Percentiles rank a stretch among this genome's conserved stretches.
Conservation (phyloP, 2,329 filamentous ascomycete species). For the Aspergillus fumigatiaffinis region DNA sequence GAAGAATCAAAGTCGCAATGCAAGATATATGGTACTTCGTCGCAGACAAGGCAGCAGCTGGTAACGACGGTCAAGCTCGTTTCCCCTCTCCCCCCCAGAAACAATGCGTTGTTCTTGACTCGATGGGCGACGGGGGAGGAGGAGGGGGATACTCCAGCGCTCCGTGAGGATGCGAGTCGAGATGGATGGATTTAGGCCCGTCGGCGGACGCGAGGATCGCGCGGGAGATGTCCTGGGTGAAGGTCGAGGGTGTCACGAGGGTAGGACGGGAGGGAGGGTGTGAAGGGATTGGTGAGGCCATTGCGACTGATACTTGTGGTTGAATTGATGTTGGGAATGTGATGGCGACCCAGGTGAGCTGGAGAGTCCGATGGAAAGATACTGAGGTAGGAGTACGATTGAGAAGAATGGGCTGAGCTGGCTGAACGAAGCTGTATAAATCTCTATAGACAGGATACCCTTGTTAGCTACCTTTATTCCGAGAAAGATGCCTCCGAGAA, state of each 20-base stretch:
- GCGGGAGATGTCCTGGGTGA: conserved; percentile 37
- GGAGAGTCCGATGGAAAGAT: neutral
- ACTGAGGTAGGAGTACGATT: neutral
- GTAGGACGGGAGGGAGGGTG: conserved; percentile 17
- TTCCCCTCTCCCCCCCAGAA: conserved; percentile 5
- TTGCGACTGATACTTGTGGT: conserved; percentile 5
- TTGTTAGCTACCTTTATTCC: neutral
- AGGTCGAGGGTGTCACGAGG: conserved; percentile 21
- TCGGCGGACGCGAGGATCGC: conserved; percentile 35
- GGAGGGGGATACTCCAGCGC: conserved; percentile 23
- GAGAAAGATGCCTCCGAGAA: neutral
- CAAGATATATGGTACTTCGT: neutral
- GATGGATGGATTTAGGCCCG: conserved; percentile 27
- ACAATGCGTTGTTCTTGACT: conserved; percentile 11
- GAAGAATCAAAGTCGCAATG: neutral
- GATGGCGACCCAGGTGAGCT: neutral
- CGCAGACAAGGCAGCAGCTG: neutral
- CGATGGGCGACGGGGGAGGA: conserved; percentile 30
- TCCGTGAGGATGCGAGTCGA: conserved; percentile 23
- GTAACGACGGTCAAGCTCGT: conserved; percentile 1
- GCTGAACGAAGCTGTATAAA: neutral
- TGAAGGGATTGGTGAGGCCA: conserved; percentile 15
- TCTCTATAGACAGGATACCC: neutral
- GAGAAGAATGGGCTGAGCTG: neutral
- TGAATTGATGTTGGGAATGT: neutral